Percentiles rank a stretch among this genome's conserved stretches.
phyloP scores from a whole-genome alignment of 139 green algal genomes.

The Medakamo hakoo region DNA sequence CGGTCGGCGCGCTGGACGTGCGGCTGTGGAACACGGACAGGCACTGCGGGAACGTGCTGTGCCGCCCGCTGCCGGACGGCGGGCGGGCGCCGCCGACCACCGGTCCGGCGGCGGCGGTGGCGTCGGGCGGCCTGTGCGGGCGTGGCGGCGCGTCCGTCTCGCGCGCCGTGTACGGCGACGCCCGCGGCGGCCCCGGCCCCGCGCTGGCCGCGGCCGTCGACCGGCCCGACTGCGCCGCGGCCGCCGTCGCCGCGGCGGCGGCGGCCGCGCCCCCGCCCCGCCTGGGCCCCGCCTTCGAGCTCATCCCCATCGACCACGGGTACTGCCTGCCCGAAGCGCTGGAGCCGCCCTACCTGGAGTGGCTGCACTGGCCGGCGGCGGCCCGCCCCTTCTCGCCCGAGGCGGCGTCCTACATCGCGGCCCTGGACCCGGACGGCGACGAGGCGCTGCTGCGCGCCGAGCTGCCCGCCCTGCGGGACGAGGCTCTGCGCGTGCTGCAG shows the following conservation, averaged over 20 bases:
- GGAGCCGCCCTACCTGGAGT: constrained; percentile 95
- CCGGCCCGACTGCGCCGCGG: constrained; percentile 2
- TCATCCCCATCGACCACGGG: constrained; percentile 98
- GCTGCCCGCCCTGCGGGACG: constrained; percentile 69
- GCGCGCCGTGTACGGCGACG: no score
- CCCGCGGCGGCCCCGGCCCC: no score
- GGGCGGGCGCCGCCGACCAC: no score
- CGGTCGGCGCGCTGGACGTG: constrained; percentile 88
- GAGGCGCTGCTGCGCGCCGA: constrained; percentile 56
- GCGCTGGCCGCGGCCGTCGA: no score
- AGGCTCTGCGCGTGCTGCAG: constrained; percentile 74
- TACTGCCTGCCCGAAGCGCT: constrained; percentile 91
- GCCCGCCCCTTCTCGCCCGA: constrained; percentile 58
- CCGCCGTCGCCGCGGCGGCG: neutral
- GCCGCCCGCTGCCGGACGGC: no score
- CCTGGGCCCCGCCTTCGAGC: constrained; percentile 15
- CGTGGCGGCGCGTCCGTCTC: no score
- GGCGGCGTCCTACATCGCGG: constrained; percentile 67
- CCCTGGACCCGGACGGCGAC: constrained; percentile 51
- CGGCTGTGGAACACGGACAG: constrained; percentile 93
- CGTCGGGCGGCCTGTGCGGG: no score
- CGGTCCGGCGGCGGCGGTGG: no score
- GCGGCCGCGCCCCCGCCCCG: neutral
- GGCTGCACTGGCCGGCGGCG: constrained; percentile 89
- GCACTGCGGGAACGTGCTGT: constrained; percentile 44